Conservation (phyloP, 1,284 basidiomycete species). For the Testicularia cyperi region DNA sequence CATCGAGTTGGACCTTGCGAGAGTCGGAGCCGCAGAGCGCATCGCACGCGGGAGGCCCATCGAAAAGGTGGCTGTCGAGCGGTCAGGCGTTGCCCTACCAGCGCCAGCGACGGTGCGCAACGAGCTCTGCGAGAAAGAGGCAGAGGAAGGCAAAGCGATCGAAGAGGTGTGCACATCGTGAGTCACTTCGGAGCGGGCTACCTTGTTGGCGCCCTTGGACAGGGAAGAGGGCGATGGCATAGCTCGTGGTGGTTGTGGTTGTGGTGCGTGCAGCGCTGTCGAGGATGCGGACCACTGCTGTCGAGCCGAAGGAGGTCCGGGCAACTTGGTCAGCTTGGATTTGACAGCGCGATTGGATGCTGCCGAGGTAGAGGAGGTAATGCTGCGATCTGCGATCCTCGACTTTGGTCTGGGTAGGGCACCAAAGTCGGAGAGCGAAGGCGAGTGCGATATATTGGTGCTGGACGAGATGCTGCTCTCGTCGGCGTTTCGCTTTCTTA, state of each 20-base stretch:
- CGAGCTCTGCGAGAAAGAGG: no score
- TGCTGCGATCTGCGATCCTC: not conserved
- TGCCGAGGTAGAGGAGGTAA: not conserved
- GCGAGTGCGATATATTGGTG: no score
- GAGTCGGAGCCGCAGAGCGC: no score
- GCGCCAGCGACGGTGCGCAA: no score
- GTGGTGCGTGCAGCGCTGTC: not conserved
- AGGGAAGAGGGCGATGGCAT: constrained; percentile 6
- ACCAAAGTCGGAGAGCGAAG: constrained; percentile 32
- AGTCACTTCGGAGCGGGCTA: constrained; percentile 9
- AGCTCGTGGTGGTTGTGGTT: no score
- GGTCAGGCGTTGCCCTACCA: no score
- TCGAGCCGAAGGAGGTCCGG: constrained; percentile 24
- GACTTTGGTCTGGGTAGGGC: constrained; percentile 1
- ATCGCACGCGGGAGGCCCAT: no score
- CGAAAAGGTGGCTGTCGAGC: no score
- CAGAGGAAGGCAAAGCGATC: not conserved
- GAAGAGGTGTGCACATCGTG: constrained; percentile 1
- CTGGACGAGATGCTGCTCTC: no score
- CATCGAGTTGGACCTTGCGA: no score
- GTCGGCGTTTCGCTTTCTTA: no score
- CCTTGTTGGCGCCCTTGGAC: constrained; percentile 15
- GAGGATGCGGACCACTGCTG: constrained; percentile 11
- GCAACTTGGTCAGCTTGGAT: constrained; percentile 8
- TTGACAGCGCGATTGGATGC: not conserved